Base-by-base conservation (phyloP, 345 rosid genomes). In the Ricinus communis region DNA sequence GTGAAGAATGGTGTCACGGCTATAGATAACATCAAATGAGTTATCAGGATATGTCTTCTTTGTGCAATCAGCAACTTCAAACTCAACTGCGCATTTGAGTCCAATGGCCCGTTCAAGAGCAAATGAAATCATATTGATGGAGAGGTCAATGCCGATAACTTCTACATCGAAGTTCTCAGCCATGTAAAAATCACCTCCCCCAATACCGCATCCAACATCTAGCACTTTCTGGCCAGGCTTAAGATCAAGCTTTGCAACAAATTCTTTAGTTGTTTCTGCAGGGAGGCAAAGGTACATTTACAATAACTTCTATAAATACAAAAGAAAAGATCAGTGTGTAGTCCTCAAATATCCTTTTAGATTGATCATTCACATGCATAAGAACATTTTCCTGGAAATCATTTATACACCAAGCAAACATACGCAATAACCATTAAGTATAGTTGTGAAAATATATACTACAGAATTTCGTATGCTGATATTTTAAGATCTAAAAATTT, bases 101-200 rank as follows among this genome's bases (percentile, higher is more conserved):
- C 97, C 97, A 77, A 88, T 86, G 45, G 99, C 97, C 63, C 88
- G 93, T 76, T 96, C 99, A 10, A 96, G 87, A 31, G 99, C 98
- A 77, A 96, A 87, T 21, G 97, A 89, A 56, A 96, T 85, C 99
- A 96, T 93, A 64, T 96, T 93, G 69, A 93, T 74, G 11, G 99
- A 93, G 62, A 96, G 91, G 77, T 96, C 98, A 70, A 93, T 93
- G 76, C 98, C 99, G 25, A 91, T 82, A 82, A 96, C 98, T 79
- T 91, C 84, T 31, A 89, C 97, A 45, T 86, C 94, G 65, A 86
- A 96, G 53, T 84, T 82, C 81, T 93, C 88, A 61, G 99, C 98
- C 97, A 93, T 96, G 90, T 91, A 96, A 81, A 96, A 96, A 83
- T 91, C 96, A 28, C 99, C 98, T 81, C 99, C 99, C 13, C 99